Base-by-base conservation (phyloP, 371 early-diverging fungal genomes). In the Mortierella sp. region DNA sequence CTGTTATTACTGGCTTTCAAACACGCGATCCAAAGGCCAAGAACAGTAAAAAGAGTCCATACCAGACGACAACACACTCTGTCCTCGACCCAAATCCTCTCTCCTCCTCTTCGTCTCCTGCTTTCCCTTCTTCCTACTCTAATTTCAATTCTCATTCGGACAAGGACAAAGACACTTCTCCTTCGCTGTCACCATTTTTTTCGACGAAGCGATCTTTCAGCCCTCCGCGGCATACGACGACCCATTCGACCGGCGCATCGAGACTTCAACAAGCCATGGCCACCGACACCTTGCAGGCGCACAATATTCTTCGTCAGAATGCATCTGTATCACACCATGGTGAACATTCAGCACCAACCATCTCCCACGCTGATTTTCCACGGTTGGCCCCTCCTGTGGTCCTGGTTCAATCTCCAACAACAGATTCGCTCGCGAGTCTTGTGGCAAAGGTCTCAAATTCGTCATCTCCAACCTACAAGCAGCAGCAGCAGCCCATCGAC, bases 301-400 rank as follows among this genome's bases (percentile, higher is more conserved):
- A 81, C 29, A 48, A 67, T 7, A 52, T 70, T 31, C 73, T 77
- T 26, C 78, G 74, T 3, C 65, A 68, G 40, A 65, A 73, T 47
- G 65, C 71, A 2, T 48, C 64, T n/a, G 61, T 4, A 40, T 61
- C 71, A 6, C 61, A 45, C 29, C 44, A 43, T 29, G 34, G n/a
- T 40, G 50, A 50, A 11, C 55, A 40, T 14, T 3, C 52, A 22
- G n/a, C 11, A 52, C 16, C 58, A 68, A 43, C 41, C 19, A 40
- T 63, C 9, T 55, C 73, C 24, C 66, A 72, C 40, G 11, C 63
- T 3, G 78, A 78, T 22, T 78, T 70, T 29, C 83, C 79, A 47
- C 73, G 64, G 10, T 64, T 82, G 1, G 78, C 83, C 8, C 83
- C 83, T 4, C 83, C 83, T 4, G 83, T 75, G 1, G 83, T 82